These are phyloP conservation scores for Clarireedia hainanense DNA, from an alignment of 2,329 filamentous ascomycete genomes.

Conservation along the genomic window DNA sequence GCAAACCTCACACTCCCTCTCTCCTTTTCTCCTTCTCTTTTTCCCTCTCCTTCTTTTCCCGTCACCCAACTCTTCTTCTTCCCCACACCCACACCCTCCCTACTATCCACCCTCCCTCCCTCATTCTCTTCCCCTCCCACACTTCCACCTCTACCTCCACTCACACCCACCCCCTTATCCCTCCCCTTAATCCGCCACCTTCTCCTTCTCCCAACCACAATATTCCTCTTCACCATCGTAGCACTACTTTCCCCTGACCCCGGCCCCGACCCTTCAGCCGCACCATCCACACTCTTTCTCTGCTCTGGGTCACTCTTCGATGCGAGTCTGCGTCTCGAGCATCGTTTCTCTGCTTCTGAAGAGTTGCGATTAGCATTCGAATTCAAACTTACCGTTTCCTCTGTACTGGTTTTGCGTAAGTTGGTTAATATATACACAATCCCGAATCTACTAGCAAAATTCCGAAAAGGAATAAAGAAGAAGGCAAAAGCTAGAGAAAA, in stretches of 20 bases:
- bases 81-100: not conserved
- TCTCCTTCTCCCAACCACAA: not conserved
- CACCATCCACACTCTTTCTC: too few species aligned
- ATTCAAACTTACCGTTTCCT: too few species aligned
- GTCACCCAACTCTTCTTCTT: not conserved
- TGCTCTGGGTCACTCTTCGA: not conserved
- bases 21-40: not conserved
- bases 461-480: too few species aligned
- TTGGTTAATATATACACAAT: not conserved
- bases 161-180: not conserved
- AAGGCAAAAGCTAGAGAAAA: too few species aligned
- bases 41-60: not conserved
- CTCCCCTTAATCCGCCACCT: slow-evolving; percentile 3
- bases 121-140: not conserved
- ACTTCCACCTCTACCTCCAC: not conserved
- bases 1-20: slow-evolving; percentile 3
- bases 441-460: too few species aligned
- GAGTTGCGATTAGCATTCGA: too few species aligned
- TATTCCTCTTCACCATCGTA: not conserved
- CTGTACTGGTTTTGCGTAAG: too few species aligned
- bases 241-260: too few species aligned
- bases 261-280: too few species aligned
- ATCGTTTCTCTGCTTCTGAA: too few species aligned
- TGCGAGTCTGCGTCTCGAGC: not conserved
- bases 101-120: not conserved